These are phyloP conservation scores for Flaveria sonorensis DNA, from an alignment of 129 eudicot genomes.

Conservation along the genomic window DNA sequence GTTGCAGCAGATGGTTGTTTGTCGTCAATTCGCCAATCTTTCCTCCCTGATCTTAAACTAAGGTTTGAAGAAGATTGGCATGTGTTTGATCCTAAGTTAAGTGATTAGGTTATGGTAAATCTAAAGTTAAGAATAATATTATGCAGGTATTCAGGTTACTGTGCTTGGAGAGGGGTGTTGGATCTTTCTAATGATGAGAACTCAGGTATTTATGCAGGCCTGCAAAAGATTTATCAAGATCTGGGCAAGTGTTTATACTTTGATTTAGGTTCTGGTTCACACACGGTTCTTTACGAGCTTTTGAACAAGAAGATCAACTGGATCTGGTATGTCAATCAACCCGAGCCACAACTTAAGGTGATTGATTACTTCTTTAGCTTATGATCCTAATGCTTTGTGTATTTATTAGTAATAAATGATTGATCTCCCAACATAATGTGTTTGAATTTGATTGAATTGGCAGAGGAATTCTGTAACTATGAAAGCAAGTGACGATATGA, in stretches of 20 bases:
- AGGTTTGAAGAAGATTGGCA: conserved; percentile 43
- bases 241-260: conserved; percentile 84
- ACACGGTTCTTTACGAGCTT: conserved; percentile 71
- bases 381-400: not conserved
- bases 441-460: not conserved
- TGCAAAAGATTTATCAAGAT: conserved; percentile 66
- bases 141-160: conserved; percentile 84
- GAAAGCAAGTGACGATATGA: conserved; percentile 63
- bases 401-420: not conserved
- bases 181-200: conserved; percentile 54
- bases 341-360: conserved; percentile 84
- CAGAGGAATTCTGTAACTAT: conserved; percentile 87
- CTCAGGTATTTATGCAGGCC: conserved; percentile 43
- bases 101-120: not conserved
- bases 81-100: not conserved
- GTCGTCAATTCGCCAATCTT: conserved; percentile 58
- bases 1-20: conserved; percentile 89
- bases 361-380: not conserved
- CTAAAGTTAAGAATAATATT: conserved; percentile 12
- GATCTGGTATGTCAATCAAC: conserved; percentile 89
- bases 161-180: conserved; percentile 98
- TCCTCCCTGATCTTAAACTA: conserved; percentile 65
- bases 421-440: not conserved
- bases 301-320: conserved; percentile 74
- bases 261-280: conserved; percentile 60